Percentiles rank a stretch among this genome's conserved stretches.
Conservation (phyloP, 208 protist genomes). For the Acanthamoeba triangularis region DNA sequence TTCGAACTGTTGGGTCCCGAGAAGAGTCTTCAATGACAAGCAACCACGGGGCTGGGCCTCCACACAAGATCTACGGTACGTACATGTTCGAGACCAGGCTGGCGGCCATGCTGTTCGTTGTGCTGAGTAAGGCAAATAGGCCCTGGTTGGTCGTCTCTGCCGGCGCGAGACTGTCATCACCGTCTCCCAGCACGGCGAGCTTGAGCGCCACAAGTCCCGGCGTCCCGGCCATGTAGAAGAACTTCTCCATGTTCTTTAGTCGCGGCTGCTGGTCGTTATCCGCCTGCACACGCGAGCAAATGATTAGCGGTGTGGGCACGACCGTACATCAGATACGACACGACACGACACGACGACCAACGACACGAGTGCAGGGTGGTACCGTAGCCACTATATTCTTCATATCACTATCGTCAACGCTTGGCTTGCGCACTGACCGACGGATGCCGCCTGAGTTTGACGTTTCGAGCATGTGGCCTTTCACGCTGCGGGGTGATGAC, state of each 20-base stretch:
- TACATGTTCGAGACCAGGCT: neutral
- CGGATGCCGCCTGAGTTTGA: neutral
- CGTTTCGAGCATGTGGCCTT: too few relatives aligned
- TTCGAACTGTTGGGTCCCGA: neutral
- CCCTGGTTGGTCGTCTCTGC: neutral
- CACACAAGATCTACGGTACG: neutral
- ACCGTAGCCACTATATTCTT: too few relatives aligned
- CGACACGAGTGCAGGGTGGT: too few relatives aligned
- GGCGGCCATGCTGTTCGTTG: neutral
- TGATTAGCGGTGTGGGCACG: neutral
- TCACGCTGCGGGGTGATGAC: too few relatives aligned
- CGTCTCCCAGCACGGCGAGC: neutral
- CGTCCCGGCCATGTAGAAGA: neutral
- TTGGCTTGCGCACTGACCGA: neutral
- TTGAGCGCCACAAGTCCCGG: slow-evolving; percentile 9
- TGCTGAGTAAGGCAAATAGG: slow-evolving; percentile 4
- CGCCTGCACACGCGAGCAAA: neutral
- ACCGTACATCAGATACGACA: neutral
- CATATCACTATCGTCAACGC: neutral
- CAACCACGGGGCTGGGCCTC: too few relatives aligned
- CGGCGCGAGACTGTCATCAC: neutral
- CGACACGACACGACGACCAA: neutral
- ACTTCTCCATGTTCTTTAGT: slow-evolving; percentile 28
- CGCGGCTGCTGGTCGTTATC: neutral
- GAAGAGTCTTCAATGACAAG: too few relatives aligned